These are phyloP conservation scores for Chaetomiaceae sp. DNA, from an alignment of 2,329 filamentous ascomycete genomes.

Conservation along the genomic window DNA sequence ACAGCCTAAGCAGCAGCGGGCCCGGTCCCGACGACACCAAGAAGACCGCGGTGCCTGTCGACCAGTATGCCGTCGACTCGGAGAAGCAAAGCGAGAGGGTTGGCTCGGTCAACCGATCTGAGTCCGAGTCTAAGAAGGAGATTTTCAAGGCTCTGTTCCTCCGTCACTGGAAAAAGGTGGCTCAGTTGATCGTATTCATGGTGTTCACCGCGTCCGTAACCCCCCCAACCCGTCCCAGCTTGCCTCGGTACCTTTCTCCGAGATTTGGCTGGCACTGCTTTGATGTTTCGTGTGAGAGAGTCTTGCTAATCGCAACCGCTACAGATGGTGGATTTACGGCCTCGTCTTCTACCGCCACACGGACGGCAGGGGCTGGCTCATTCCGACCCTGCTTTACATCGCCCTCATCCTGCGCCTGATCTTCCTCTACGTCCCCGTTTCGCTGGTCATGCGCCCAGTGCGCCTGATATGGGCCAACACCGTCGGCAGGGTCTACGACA, in stretches of 20 bases:
- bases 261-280: too few relatives aligned
- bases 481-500: constrained; percentile 18
- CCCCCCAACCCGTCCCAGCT: not conserved
- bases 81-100: constrained; percentile 25
- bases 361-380: constrained; percentile 24
- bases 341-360: constrained; percentile 25
- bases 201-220: constrained; percentile 22
- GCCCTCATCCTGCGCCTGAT: constrained; percentile 18
- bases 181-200: constrained; percentile 13
- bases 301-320: constrained; percentile 2
- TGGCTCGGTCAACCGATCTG: constrained; percentile 18
- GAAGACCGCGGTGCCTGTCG: constrained; percentile 8
- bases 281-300: not conserved
- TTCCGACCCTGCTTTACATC: constrained; percentile 24
- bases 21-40: constrained; percentile 12
- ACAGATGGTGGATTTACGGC: constrained; percentile 38
- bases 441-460: constrained; percentile 19
- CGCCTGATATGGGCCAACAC: constrained; percentile 21
- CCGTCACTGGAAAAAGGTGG: constrained; percentile 15
- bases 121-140: not conserved
- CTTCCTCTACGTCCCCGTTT: constrained; percentile 13
- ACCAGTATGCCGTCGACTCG: constrained; percentile 20
- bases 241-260: too few relatives aligned
- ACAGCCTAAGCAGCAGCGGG: constrained; percentile 14
- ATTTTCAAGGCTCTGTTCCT: not conserved